Conservation (phyloP, 1,284 basidiomycete genomes). For the Amylostereum areolatum region DNA sequence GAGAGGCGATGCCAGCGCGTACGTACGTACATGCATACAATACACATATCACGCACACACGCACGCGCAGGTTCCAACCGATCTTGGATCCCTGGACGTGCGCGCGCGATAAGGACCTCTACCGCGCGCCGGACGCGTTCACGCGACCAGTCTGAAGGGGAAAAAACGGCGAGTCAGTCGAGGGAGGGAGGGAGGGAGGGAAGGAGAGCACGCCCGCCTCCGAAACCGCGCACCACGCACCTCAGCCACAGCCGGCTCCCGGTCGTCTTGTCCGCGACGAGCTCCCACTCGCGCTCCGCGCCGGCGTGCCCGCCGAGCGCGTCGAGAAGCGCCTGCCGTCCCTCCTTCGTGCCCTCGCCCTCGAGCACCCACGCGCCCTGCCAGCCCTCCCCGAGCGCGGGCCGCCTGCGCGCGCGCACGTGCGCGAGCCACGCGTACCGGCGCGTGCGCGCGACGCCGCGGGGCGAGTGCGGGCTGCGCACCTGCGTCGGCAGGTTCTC, state of each 20-base stretch:
- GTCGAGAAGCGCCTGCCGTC: slow-evolving; percentile 47
- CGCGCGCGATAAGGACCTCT: too few species aligned
- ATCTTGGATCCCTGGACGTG: too few species aligned
- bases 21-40: too few species aligned
- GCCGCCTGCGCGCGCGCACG: slow-evolving; percentile 35
- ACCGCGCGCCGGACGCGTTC: too few species aligned
- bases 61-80: too few species aligned
- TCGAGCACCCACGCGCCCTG: slow-evolving; percentile 71
- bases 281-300: slow-evolving; percentile 45
- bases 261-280: slow-evolving; percentile 55
- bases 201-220: too few species aligned
- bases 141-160: too few species aligned
- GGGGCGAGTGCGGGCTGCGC: slow-evolving; percentile 50
- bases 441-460: slow-evolving; percentile 48
- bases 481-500: slow-evolving; percentile 37
- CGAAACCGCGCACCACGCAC: too few species aligned
- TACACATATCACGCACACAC: too few species aligned
- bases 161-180: too few species aligned
- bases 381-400: slow-evolving; percentile 58
- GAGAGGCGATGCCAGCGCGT: too few species aligned
- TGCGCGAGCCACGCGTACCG: slow-evolving; percentile 59
- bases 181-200: too few species aligned
- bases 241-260: slow-evolving; percentile 58
- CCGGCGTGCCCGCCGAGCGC: slow-evolving; percentile 36
- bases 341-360: slow-evolving; percentile 67